phyloP scores from a whole-genome alignment of 768 basidiomycete species.

The Russula sp. region DNA sequence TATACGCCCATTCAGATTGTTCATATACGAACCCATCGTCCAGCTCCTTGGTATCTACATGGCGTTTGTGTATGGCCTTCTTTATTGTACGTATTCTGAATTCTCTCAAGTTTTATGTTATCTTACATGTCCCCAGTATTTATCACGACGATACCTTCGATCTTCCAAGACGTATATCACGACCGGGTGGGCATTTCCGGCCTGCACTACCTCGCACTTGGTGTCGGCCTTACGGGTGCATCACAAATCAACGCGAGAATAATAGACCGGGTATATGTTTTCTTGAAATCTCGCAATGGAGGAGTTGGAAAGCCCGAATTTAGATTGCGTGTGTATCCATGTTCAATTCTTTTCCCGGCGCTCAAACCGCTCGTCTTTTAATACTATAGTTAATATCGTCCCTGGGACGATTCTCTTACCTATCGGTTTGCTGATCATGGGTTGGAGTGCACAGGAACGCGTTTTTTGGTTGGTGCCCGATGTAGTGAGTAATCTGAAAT shows the following conservation, averaged over 20 bases:
- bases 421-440: constrained; percentile 56
- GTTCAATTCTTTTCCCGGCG: background rate
- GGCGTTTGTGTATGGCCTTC: constrained; percentile 52
- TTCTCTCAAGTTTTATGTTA: background rate
- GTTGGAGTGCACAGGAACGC: constrained; percentile 55
- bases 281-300: constrained; percentile 44
- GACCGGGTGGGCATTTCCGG: constrained; percentile 52
- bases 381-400: constrained; percentile 46
- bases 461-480: constrained; percentile 68
- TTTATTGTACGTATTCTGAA: constrained; percentile 14
- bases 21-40: constrained; percentile 54
- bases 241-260: constrained; percentile 47
- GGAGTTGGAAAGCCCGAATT: constrained; percentile 49
- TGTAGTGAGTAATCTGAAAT: constrained; percentile 34
- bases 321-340: constrained; percentile 37
- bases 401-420: constrained; percentile 55
- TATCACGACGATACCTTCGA: constrained; percentile 54
- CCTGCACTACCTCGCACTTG: constrained; percentile 64
- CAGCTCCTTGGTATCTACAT: constrained; percentile 61
- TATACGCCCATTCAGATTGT: constrained; percentile 58
- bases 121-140: constrained; percentile 39
- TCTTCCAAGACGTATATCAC: constrained; percentile 49
- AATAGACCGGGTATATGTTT: constrained; percentile 50
- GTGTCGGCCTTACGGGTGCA: constrained; percentile 45
- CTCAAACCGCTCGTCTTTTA: background rate